A percentile compares a stretch with the other conserved stretches of the same genome.
Conservation (phyloP, 2,329 filamentous ascomycete genomes). For the Cercospora sp. region DNA sequence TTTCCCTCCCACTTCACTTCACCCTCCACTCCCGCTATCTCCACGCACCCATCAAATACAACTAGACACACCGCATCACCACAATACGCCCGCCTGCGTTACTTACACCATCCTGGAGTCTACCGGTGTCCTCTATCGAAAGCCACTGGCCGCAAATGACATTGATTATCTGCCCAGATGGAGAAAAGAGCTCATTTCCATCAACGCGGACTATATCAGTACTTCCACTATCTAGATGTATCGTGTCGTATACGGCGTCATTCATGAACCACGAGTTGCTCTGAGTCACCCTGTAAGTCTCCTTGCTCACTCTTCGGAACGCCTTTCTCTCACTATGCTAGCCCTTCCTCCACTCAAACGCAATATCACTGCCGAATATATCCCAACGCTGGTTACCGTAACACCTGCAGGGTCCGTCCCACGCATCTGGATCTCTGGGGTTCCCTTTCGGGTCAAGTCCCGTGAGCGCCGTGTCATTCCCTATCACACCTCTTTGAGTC, state of each 20-base stretch:
- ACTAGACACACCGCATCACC: not conserved
- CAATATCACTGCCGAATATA: not conserved
- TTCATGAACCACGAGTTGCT: not conserved
- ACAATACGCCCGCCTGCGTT: not conserved
- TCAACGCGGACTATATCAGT: not conserved
- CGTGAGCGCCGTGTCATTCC: not conserved
- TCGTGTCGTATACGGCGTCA: not conserved
- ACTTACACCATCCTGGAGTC: not conserved
- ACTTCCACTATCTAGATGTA: not conserved
- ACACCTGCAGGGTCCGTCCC: not conserved
- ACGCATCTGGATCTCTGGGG: not conserved
- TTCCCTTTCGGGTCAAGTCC: not conserved
- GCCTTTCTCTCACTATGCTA: not conserved
- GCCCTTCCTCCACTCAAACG: not conserved
- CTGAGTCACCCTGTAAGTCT: not conserved
- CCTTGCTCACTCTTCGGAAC: not conserved
- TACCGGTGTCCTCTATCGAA: not conserved
- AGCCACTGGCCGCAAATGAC: not conserved
- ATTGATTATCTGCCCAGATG: not conserved
- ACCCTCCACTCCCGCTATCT: not conserved
- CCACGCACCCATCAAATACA: not conserved
- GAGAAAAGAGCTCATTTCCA: not conserved
- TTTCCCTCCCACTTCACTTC: not conserved
- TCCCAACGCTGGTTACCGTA: not conserved
- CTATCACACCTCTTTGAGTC: not conserved